These are phyloP conservation scores for Dactylorhiza incarnata DNA, from an alignment of 106 monocot species.

Conservation along the genomic window DNA sequence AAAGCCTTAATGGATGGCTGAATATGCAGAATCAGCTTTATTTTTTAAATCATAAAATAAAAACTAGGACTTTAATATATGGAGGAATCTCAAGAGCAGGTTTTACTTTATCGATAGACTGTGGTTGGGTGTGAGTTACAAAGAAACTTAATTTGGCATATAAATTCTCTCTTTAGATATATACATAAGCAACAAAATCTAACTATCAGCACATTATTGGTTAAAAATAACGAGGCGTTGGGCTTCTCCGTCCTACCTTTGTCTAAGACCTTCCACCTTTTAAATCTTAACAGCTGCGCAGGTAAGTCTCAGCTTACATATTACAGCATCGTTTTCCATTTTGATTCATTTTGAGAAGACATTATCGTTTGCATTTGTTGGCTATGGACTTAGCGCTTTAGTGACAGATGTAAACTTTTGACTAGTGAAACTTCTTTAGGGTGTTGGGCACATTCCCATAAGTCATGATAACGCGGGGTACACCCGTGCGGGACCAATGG, in stretches of 20 bases:
- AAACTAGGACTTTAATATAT: background rate
- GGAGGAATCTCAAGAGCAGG: background rate
- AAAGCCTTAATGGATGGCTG: background rate
- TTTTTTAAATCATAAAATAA: background rate
- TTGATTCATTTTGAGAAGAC: no score
- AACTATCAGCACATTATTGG: background rate
- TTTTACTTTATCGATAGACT: background rate
- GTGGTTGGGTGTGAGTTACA: background rate
- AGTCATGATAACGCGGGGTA: no score
- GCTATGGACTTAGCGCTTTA: no score
- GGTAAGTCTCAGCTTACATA: background rate
- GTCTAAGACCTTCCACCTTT: background rate
- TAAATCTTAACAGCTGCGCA: background rate
- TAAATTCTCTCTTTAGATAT: background rate
- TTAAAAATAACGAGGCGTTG: no score
- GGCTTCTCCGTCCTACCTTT: background rate
- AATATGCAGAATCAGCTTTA: background rate
- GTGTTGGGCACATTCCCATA: no score
- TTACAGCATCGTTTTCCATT: no score
- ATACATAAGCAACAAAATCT: background rate
- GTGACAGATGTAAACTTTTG: no score
- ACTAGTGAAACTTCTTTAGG: no score
- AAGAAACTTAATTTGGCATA: background rate
- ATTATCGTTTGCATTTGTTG: no score
- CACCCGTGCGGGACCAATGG: no score